A percentile compares a stretch with the other conserved stretches of the same genome.
Conservation (phyloP, 2,329 filamentous ascomycete genomes). For the Monosporascus sp. region DNA sequence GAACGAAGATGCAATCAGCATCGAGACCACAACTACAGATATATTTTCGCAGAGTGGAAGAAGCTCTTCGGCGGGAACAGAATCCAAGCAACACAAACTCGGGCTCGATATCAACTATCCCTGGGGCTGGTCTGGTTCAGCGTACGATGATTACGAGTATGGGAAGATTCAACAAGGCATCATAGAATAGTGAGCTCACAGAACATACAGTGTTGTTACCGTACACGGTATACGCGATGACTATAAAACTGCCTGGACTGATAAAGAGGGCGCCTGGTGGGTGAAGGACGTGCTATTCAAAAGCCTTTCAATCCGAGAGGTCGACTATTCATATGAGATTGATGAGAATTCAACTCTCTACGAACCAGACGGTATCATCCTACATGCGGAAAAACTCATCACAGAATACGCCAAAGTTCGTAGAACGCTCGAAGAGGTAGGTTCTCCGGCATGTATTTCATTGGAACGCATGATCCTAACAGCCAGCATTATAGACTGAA, state of each 20-base stretch:
- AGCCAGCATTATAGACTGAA: slow-evolving; percentile 1
- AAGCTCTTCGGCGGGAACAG: no score
- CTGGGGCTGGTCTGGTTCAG: not conserved
- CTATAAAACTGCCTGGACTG: slow-evolving; percentile 6
- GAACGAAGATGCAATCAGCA: no score
- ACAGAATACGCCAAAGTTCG: not conserved
- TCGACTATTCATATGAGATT: slow-evolving; percentile 4
- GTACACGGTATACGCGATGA: slow-evolving; percentile 11
- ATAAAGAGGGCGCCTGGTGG: slow-evolving; percentile 3
- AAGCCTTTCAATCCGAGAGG: not conserved
- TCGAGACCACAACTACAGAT: no score
- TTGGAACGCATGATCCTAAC: not conserved
- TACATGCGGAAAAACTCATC: not conserved
- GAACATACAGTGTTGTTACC: slow-evolving; percentile 4
- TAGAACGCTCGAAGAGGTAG: not conserved
- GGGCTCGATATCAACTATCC: slow-evolving; percentile 2
- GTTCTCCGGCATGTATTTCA: not conserved
- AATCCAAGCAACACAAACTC: not conserved
- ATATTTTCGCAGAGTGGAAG: no score
- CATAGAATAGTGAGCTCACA: not conserved
- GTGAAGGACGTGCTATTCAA: slow-evolving; percentile 1
- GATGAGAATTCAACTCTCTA: slow-evolving; percentile 1
- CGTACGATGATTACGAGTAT: slow-evolving; percentile 2
- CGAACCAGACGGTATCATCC: not conserved
- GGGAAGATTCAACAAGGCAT: not conserved